These are phyloP conservation scores for Puccinellia tenuiflora DNA, from an alignment of 176 grass and related monocot species.

Conservation along the genomic window DNA sequence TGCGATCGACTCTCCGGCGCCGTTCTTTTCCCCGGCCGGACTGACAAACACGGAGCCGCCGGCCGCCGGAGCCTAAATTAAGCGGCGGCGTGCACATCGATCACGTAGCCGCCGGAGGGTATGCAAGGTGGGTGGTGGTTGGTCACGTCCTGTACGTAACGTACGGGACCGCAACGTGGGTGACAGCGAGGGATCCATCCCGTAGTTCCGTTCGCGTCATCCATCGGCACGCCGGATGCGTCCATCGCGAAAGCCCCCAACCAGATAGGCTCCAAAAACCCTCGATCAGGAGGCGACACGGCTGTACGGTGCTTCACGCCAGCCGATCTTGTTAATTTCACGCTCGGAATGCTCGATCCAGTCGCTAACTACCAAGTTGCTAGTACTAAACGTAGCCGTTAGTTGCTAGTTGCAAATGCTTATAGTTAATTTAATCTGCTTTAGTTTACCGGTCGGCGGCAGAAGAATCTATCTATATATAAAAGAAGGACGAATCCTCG, in stretches of 20 bases:
- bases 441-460: too few relatives aligned
- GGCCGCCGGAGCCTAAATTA: too few relatives aligned
- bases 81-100: too few relatives aligned
- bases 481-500: too few relatives aligned
- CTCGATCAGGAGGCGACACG: background rate
- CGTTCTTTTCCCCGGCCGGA: too few relatives aligned
- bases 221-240: background rate
- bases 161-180: too few relatives aligned
- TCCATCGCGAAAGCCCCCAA: background rate
- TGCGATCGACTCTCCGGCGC: too few relatives aligned
- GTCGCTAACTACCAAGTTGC: background rate
- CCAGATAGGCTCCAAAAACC: background rate
- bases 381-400: background rate
- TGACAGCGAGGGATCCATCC: conserved; percentile 8
- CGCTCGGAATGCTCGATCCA: background rate
- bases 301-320: background rate
- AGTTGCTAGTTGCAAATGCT: background rate
- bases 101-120: too few relatives aligned
- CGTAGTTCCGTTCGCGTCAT: background rate
- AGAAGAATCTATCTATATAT: too few relatives aligned
- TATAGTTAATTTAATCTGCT: background rate
- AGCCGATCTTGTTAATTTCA: background rate
- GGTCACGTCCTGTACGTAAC: too few relatives aligned
- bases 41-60: too few relatives aligned
- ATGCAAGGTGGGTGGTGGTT: too few relatives aligned